A percentile compares a stretch with the other conserved stretches of the same genome.
phyloP scores from a whole-genome alignment of 176 grass and related monocot genomes.

The Carex pumila region DNA sequence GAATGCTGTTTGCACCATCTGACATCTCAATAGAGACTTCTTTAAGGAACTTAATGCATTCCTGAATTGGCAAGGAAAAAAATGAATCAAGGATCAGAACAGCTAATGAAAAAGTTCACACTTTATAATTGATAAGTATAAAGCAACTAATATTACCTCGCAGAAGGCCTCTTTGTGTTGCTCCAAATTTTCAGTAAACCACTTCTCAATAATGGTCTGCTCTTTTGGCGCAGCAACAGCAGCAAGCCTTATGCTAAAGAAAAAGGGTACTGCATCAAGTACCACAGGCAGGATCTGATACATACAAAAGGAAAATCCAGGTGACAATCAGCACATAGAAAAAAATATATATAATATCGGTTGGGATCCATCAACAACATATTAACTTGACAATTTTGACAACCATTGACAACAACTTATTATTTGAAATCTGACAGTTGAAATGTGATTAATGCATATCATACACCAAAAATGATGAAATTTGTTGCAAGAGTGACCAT shows the following conservation, averaged over 20 bases:
- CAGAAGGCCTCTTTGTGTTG: conserved; percentile 52
- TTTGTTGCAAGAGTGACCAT: too few relatives aligned
- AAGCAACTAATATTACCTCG: conserved; percentile 50
- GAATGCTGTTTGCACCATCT: conserved; percentile 32
- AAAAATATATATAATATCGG: too few relatives aligned
- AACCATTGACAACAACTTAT: too few relatives aligned
- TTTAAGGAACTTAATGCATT: conserved; percentile 79
- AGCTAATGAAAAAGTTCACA: neutral
- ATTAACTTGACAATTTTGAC: too few relatives aligned
- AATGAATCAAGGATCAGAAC: conserved; percentile 11
- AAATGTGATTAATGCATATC: neutral
- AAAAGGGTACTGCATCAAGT: conserved; percentile 56
- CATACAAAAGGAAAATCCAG: conserved; percentile 20
- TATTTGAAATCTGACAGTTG: too few relatives aligned
- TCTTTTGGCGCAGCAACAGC: conserved; percentile 59
- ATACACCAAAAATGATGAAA: too few relatives aligned
- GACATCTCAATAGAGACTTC: conserved; percentile 37
- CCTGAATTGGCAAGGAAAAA: conserved; percentile 27
- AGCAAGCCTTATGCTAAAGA: conserved; percentile 81
- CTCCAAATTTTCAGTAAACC: conserved; percentile 66
- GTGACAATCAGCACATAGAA: neutral
- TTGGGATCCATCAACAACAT: too few relatives aligned
- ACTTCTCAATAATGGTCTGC: conserved; percentile 77
- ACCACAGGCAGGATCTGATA: conserved; percentile 65
- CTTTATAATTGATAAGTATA: conserved; percentile 6